A percentile compares a stretch with the other conserved stretches of the same genome.
phyloP scores from a whole-genome alignment of 2,329 filamentous ascomycete genomes.

The Beauveria scarabaeidicola region DNA sequence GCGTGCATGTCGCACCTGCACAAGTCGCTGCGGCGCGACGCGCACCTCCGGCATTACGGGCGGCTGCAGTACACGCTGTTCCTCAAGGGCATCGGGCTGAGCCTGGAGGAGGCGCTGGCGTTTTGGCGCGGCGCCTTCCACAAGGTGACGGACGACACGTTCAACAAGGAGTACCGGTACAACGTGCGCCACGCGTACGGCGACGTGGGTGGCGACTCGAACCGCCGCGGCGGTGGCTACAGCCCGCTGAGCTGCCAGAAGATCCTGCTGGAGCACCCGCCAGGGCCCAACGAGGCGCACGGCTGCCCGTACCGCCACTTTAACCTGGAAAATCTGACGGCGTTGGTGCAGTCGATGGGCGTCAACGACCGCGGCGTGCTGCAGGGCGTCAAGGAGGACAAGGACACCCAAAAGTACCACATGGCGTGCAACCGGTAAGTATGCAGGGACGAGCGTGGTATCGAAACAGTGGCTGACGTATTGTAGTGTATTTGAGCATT shows the following conservation, averaged over 20 bases:
- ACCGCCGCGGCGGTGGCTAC: slow-evolving; percentile 78
- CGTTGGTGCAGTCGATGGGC: slow-evolving; percentile 68
- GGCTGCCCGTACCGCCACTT: slow-evolving; percentile 97
- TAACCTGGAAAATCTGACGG: slow-evolving; percentile 72
- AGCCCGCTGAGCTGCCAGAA: slow-evolving; percentile 92
- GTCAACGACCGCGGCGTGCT: slow-evolving; percentile 71
- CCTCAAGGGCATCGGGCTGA: slow-evolving; percentile 89
- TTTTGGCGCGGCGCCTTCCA: slow-evolving; percentile 89
- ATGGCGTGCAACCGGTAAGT: slow-evolving; percentile 84
- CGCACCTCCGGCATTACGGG: slow-evolving; percentile 86
- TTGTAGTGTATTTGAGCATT: slow-evolving; percentile 71
- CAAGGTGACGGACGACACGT: slow-evolving; percentile 83
- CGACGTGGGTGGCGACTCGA: slow-evolving; percentile 87
- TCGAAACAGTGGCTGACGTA: slow-evolving; percentile 2
- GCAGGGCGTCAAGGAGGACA: slow-evolving; percentile 78
- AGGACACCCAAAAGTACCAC: slow-evolving; percentile 80
- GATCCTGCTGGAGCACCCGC: slow-evolving; percentile 81
- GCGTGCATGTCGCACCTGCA: slow-evolving; percentile 94
- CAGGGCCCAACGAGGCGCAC: slow-evolving; percentile 79
- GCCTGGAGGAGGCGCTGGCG: slow-evolving; percentile 78
- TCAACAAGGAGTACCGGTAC: slow-evolving; percentile 97
- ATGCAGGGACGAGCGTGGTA: not conserved
- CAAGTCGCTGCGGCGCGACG: slow-evolving; percentile 73
- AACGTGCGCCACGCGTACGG: slow-evolving; percentile 94
- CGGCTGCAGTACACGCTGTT: slow-evolving; percentile 94